phyloP scores from a whole-genome alignment of 1,284 basidiomycete genomes.

The Cerioporus squamosus region DNA sequence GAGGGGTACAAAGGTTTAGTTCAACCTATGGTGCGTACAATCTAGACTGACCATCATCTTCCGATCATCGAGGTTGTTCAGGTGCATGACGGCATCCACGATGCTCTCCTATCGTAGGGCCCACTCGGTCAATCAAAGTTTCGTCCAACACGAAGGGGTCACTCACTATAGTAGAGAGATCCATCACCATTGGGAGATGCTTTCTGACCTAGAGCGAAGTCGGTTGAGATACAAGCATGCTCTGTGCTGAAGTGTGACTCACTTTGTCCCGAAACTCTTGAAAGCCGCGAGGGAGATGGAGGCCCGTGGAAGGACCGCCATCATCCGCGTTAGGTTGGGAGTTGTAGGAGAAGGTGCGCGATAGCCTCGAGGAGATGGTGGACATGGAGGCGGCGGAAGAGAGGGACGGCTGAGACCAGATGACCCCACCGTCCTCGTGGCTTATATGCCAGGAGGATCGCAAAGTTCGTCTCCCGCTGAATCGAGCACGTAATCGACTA shows the following conservation, averaged over 20 bases:
- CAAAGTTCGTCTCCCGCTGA: too few species aligned
- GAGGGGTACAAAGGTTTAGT: too few species aligned
- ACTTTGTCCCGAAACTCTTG: constrained; percentile 52
- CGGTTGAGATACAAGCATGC: too few species aligned
- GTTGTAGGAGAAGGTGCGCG: not conserved
- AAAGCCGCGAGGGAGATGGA: constrained; percentile 36
- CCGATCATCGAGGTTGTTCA: constrained; percentile 70
- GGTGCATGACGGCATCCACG: constrained; percentile 60
- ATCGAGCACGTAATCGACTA: too few species aligned
- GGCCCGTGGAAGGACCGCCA: not conserved
- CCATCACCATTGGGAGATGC: constrained; percentile 40
- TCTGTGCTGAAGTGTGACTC: not conserved
- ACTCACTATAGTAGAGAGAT: constrained; percentile 47
- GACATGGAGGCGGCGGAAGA: not conserved
- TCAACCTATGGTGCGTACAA: constrained; percentile 31
- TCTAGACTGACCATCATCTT: constrained; percentile 53
- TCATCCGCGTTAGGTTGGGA: not conserved
- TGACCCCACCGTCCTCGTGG: not conserved
- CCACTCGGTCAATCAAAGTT: not conserved
- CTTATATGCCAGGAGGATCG: not conserved
- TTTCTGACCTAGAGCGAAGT: constrained; percentile 47
- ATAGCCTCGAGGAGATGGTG: constrained; percentile 1
- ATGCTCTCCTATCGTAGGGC: constrained; percentile 23
- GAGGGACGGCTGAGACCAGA: not conserved
- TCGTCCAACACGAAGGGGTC: not conserved